phyloP scores from a whole-genome alignment of 2,329 filamentous ascomycete genomes.

The Dothideomycetidae sp. region DNA sequence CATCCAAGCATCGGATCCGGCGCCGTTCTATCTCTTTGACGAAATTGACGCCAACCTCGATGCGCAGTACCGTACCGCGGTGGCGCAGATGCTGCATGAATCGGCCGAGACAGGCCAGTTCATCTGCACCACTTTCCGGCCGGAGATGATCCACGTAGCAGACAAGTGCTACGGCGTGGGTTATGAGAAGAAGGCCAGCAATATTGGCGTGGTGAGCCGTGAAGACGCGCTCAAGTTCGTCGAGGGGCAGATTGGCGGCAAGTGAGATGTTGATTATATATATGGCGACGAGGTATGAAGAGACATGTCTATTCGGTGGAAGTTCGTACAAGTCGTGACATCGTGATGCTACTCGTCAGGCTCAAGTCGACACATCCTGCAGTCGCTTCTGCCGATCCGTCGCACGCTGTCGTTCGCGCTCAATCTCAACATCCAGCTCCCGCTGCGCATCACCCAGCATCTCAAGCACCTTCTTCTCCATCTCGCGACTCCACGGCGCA shows the following conservation, averaged over 20 bases:
- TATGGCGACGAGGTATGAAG: no score
- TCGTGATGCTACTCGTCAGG: background rate
- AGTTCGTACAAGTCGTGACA: background rate
- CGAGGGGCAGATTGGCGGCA: constrained; percentile 54
- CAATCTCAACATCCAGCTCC: constrained; percentile 13
- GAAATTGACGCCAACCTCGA: constrained; percentile 98
- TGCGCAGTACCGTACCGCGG: constrained; percentile 91
- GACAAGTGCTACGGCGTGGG: constrained; percentile 97
- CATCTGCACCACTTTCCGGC: constrained; percentile 96
- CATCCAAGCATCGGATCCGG: constrained; percentile 94
- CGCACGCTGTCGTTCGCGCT: constrained; percentile 10
- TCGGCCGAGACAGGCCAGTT: constrained; percentile 52
- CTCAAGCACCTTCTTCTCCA: constrained; percentile 13
- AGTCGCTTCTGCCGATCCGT: constrained; percentile 12
- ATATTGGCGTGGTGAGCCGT: constrained; percentile 74
- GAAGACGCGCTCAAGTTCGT: constrained; percentile 89
- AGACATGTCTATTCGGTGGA: no score
- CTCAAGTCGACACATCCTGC: constrained; percentile 8
- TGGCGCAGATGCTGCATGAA: constrained; percentile 70
- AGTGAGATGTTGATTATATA: no score
- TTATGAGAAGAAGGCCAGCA: constrained; percentile 82
- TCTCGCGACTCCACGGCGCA: constrained; percentile 25
- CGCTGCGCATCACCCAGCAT: constrained; percentile 12
- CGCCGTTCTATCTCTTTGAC: constrained; percentile 97
- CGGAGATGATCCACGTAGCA: constrained; percentile 87